phyloP scores from a whole-genome alignment of 2,329 filamentous ascomycete species.

The Ascocoryne sarcoides region DNA sequence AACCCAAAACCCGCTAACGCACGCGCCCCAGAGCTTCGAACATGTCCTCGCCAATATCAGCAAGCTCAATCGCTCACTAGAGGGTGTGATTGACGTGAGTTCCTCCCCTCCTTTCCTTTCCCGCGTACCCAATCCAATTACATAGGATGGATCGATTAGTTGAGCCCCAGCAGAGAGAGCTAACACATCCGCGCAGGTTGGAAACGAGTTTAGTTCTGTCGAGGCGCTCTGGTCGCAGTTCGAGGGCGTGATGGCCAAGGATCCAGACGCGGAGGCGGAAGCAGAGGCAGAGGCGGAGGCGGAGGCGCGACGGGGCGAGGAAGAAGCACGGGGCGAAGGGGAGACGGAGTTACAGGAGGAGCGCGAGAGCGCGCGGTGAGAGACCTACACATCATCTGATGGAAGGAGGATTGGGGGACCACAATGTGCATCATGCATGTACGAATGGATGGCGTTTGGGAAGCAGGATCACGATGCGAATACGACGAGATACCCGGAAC shows the following conservation, averaged over 20 bases:
- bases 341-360: constrained; percentile 14
- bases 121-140: too few relatives aligned
- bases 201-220: constrained; percentile 94
- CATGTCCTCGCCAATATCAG: constrained; percentile 94
- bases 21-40: constrained; percentile 57
- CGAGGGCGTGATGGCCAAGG: constrained; percentile 86
- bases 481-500: too few relatives aligned
- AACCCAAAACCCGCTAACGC: constrained; percentile 1
- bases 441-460: constrained; percentile 13
- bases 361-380: constrained; percentile 7
- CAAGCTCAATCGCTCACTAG: constrained; percentile 82
- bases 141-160: too few relatives aligned
- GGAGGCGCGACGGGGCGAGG: constrained; percentile 25
- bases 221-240: constrained; percentile 97
- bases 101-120: too few relatives aligned
- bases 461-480: too few relatives aligned
- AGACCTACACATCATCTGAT: too few relatives aligned
- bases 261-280: constrained; percentile 34
- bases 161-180: neutral
- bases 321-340: constrained; percentile 10
- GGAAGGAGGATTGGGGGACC: too few relatives aligned
- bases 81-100: constrained; percentile 78
- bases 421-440: too few relatives aligned
- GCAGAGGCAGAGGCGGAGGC: constrained; percentile 28
- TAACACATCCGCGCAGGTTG: constrained; percentile 47